These are phyloP conservation scores for Anisodus acutangulus DNA, from an alignment of 257 asterid species.

Conservation along the genomic window DNA sequence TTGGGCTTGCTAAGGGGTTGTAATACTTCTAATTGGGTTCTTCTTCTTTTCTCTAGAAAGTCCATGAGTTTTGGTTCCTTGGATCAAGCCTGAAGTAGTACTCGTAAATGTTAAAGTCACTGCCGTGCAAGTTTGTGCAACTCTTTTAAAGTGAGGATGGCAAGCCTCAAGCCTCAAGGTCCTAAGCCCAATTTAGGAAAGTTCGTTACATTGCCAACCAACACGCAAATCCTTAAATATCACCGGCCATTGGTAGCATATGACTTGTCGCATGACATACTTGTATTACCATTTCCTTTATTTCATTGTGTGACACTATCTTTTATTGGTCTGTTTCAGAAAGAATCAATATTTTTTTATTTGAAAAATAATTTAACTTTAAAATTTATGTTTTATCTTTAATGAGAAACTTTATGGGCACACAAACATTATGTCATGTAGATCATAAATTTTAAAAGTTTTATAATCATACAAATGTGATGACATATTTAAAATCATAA, in stretches of 20 bases:
- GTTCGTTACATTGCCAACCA: neutral
- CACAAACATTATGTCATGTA: too few relatives aligned
- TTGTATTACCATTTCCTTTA: neutral
- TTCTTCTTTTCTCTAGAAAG: neutral
- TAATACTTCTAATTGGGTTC: neutral
- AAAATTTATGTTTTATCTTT: too few relatives aligned
- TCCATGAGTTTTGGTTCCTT: neutral
- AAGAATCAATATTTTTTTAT: too few relatives aligned
- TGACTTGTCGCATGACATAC: neutral
- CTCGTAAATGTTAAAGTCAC: neutral
- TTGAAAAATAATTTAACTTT: too few relatives aligned
- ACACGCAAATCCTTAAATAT: neutral
- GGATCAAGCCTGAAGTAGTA: neutral
- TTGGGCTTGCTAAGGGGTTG: neutral
- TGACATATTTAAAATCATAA: too few relatives aligned
- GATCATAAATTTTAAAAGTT: too few relatives aligned
- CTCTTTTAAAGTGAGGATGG: neutral
- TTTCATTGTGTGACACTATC: too few relatives aligned
- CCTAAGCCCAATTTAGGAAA: neutral
- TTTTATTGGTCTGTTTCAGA: too few relatives aligned
- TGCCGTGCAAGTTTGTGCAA: neutral
- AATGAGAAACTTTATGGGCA: too few relatives aligned
- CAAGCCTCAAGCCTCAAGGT: neutral
- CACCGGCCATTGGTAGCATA: neutral
- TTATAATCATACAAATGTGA: too few relatives aligned